These are phyloP conservation scores for Cyclotella baltica DNA, from an alignment of 108 stramenopile species.

Conservation along the genomic window DNA sequence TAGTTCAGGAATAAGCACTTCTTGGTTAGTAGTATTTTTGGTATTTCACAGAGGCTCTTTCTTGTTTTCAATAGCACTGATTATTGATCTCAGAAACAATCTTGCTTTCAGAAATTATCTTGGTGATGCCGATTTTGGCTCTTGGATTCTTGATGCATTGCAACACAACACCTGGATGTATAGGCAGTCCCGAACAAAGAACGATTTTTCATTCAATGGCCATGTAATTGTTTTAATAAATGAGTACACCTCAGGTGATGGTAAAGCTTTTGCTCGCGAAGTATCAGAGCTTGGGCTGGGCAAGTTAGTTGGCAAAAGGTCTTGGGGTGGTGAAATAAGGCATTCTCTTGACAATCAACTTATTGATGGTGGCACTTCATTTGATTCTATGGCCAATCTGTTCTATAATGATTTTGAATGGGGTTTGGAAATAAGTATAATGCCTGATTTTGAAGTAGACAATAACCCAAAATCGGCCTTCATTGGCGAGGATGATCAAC, in stretches of 20 bases:
- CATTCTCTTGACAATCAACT: slow-evolving; percentile 69
- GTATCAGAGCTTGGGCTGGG: slow-evolving; percentile 81
- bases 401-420: slow-evolving; percentile 75
- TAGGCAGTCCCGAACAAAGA: slow-evolving; percentile 59
- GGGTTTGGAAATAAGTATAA: slow-evolving; percentile 79
- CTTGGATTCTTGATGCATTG: slow-evolving; percentile 71
- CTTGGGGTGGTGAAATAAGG: slow-evolving; percentile 89
- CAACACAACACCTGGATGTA: slow-evolving; percentile 84
- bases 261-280: slow-evolving; percentile 76
- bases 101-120: too few species aligned
- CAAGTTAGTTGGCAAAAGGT: slow-evolving; percentile 76
- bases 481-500: slow-evolving; percentile 63
- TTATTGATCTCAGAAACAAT: slow-evolving; percentile 80
- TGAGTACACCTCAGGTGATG: slow-evolving; percentile 77
- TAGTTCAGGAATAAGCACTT: neutral
- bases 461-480: slow-evolving; percentile 71
- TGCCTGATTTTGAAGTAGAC: slow-evolving; percentile 79
- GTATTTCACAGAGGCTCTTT: neutral
- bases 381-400: slow-evolving; percentile 69
- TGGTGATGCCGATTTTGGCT: slow-evolving; percentile 80
- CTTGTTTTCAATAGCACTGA: slow-evolving; percentile 39
- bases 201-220: slow-evolving; percentile 74
- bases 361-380: slow-evolving; percentile 81
- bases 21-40: neutral
- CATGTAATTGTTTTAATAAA: slow-evolving; percentile 79